A percentile compares a stretch with the other conserved stretches of the same genome.
phyloP scores from a whole-genome alignment of 2,329 filamentous ascomycete genomes.

The Incumbomyces lentus region DNA sequence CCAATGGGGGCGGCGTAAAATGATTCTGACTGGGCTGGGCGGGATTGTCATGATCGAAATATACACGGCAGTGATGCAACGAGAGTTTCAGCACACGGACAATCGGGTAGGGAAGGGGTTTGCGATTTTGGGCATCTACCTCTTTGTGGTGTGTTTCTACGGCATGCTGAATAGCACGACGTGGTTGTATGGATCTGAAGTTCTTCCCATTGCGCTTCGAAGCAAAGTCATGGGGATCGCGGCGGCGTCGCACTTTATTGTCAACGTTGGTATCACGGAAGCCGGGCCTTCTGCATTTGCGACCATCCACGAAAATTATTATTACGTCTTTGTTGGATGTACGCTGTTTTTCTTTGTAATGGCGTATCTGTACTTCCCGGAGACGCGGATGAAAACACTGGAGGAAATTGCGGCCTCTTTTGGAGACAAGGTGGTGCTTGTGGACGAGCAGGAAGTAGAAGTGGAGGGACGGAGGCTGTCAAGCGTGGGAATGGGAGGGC shows the following conservation, averaged over 20 bases:
- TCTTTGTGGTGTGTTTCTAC: constrained; percentile 47
- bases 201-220: constrained; percentile 79
- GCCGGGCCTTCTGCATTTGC: constrained; percentile 47
- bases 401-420: constrained; percentile 42
- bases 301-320: constrained; percentile 50
- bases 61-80: constrained; percentile 50
- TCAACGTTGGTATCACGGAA: constrained; percentile 46
- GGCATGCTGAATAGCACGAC: constrained; percentile 49
- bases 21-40: constrained; percentile 45
- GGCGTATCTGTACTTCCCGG: constrained; percentile 24
- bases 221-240: constrained; percentile 77
- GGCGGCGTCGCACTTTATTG: constrained; percentile 68
- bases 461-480: no score
- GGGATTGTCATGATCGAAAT: constrained; percentile 48
- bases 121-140: constrained; percentile 49
- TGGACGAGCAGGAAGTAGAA: constrained; percentile 20
- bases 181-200: constrained; percentile 72
- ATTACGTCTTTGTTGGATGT: constrained; percentile 49
- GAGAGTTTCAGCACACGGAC: constrained; percentile 44
- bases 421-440: constrained; percentile 35
- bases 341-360: constrained; percentile 42
- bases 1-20: constrained; percentile 49
- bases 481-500: no score
- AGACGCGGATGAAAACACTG: constrained; percentile 39
- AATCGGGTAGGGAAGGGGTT: constrained; percentile 50